phyloP scores from a whole-genome alignment of 768 basidiomycete genomes.

The Nidularia sp. region DNA sequence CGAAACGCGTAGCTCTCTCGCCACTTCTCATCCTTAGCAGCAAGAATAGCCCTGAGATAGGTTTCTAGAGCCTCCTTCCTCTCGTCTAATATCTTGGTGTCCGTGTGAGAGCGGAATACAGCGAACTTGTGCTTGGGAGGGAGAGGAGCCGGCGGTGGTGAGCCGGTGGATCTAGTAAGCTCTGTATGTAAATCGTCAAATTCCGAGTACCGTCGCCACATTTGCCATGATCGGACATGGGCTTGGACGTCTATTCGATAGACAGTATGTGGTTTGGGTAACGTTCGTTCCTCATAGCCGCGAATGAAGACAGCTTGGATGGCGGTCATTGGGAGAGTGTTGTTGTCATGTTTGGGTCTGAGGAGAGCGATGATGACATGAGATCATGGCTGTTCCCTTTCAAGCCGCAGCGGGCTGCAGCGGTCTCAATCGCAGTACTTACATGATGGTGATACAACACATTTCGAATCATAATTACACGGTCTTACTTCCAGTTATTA shows the following conservation, averaged over 20 bases:
- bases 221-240: conserved; percentile 87
- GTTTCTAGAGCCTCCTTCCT: conserved; percentile 71
- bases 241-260: conserved; percentile 84
- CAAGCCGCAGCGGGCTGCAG: no score
- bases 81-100: conserved; percentile 70
- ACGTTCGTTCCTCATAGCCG: conserved; percentile 60
- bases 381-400: not conserved
- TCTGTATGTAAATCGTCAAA: conserved; percentile 86
- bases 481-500: conserved; percentile 43
- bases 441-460: no score
- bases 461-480: no score
- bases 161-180: conserved; percentile 72
- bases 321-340: conserved; percentile 60
- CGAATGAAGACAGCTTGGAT: conserved; percentile 76
- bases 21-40: conserved; percentile 80
- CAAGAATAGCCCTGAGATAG: conserved; percentile 84
- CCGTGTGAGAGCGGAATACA: conserved; percentile 53
- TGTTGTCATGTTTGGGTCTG: not conserved
- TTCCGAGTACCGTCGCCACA: conserved; percentile 93
- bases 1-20: conserved; percentile 73
- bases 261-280: conserved; percentile 77
- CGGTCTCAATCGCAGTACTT: no score
- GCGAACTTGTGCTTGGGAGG: conserved; percentile 83
- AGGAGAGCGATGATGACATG: not conserved
- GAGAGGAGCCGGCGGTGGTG: conserved; percentile 73